These are phyloP conservation scores for Gaertneriomyces semiglobifer DNA, from an alignment of 192 early-diverging fungal species.

Conservation along the genomic window DNA sequence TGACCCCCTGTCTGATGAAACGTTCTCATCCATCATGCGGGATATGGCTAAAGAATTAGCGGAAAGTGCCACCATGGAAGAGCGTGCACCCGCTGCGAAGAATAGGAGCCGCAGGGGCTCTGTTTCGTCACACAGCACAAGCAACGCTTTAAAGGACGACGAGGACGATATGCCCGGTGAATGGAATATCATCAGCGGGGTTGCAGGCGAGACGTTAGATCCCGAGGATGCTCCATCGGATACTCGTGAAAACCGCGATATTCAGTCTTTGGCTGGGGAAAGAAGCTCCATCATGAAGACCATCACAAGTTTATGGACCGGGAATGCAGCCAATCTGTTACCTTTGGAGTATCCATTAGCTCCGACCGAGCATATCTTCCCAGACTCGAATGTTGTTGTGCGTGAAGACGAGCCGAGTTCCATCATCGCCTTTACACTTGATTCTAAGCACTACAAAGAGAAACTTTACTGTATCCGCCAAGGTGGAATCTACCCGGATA, in stretches of 20 bases:
- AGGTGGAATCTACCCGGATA: conserved; percentile 5
- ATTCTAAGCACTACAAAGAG: conserved; percentile 68
- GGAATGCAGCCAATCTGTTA: conserved; percentile 59
- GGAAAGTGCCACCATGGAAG: too few species aligned
- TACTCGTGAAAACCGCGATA: conserved; percentile 6
- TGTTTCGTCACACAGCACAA: conserved; percentile 23
- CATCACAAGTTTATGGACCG: conserved; percentile 69
- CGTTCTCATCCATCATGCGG: too few species aligned
- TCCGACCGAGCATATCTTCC: conserved; percentile 82
- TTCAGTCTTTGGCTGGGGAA: conserved; percentile 32
- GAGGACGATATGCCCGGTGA: conserved; percentile 50
- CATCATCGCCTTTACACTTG: conserved; percentile 86
- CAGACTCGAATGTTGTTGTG: conserved; percentile 79
- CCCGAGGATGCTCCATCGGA: conserved; percentile 22
- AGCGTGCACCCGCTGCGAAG: too few species aligned
- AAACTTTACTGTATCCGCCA: conserved; percentile 51
- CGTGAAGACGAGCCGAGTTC: conserved; percentile 91
- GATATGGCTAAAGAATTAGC: too few species aligned
- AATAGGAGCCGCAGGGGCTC: neutral
- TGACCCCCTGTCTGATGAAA: too few species aligned
- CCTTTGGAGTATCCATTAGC: conserved; percentile 70
- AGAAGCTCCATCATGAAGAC: conserved; percentile 72
- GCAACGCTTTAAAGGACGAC: conserved; percentile 48
- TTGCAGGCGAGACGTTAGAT: conserved; percentile 41
- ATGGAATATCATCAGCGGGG: conserved; percentile 39